A percentile compares a stretch with the other conserved stretches of the same genome.
Evolutionary conservation across 495 filamentous ascomycete genomes (phyloP).

Genomic region (Penicillium waksmanii): DNA sequence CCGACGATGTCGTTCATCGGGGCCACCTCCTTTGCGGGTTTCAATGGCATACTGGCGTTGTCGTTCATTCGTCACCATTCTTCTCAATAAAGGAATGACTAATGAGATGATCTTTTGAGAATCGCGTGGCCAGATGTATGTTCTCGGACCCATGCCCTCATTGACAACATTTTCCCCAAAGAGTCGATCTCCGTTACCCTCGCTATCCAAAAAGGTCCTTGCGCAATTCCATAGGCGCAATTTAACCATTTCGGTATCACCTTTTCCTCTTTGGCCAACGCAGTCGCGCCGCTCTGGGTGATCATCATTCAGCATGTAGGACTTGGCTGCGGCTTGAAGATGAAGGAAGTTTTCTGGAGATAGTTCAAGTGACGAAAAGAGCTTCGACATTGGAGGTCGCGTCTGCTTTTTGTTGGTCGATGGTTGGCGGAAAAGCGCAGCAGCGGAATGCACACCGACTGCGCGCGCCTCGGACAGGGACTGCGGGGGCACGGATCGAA

Average conservation of each 20-base stretch:
- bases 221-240: constrained; percentile 63
- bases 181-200: constrained; percentile 59
- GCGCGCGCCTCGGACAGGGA: constrained; percentile 52
- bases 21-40: constrained; percentile 54
- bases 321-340: constrained; percentile 62
- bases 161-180: constrained; percentile 55
- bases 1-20: constrained; percentile 46
- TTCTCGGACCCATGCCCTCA: constrained; percentile 46
- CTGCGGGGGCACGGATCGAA: constrained; percentile 41
- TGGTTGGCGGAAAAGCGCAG: constrained; percentile 59
- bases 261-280: constrained; percentile 61
- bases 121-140: constrained; percentile 59
- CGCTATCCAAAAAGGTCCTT: constrained; percentile 57
- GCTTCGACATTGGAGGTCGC: constrained; percentile 63
- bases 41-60: constrained; percentile 65
- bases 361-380: constrained; percentile 60
- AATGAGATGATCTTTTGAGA: constrained; percentile 59
- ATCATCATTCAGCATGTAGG: constrained; percentile 61
- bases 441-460: constrained; percentile 59
- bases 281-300: constrained; percentile 62
- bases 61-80: constrained; percentile 68
- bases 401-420: constrained; percentile 62
- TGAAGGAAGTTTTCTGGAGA: constrained; percentile 61
- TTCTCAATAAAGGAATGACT: constrained; percentile 60
- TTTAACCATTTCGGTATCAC: constrained; percentile 64